Evolutionary conservation across 345 rosid species (phyloP).

Genomic region (Salix viminalis): DNA sequence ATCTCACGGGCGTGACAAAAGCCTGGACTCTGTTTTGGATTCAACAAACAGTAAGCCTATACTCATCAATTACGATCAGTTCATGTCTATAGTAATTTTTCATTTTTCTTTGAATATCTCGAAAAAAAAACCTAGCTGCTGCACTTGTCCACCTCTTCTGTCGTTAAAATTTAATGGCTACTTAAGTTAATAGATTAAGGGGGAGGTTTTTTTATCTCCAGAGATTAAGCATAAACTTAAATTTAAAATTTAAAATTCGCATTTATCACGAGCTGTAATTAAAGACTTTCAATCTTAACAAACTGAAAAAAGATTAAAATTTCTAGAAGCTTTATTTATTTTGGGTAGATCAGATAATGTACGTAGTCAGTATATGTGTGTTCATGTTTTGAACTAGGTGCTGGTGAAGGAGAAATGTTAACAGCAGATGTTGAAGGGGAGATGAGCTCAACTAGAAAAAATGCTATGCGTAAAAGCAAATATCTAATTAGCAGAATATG

Average conservation of each 20-base stretch:
- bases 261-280: background rate
- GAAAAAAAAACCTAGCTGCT: background rate
- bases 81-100: background rate
- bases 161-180: background rate
- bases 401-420: conserved; percentile 49
- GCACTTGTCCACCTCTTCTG: background rate
- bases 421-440: conserved; percentile 41
- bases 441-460: conserved; percentile 21
- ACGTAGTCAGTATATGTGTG: background rate
- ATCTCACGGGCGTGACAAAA: conserved; percentile 41
- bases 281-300: background rate
- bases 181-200: background rate
- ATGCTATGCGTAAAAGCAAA: conserved; percentile 37
- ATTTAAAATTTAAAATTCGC: background rate
- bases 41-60: conserved; percentile 39
- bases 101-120: background rate
- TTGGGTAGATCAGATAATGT: background rate
- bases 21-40: conserved; percentile 39
- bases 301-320: background rate
- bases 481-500: conserved; percentile 23
- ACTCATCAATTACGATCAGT: background rate
- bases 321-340: background rate
- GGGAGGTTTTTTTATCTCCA: background rate
- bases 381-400: conserved; percentile 28
- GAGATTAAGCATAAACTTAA: background rate